A percentile compares a stretch with the other conserved stretches of the same genome.
Conservation (phyloP, 2,329 filamentous ascomycete species). For the Phialocephala subalpina region DNA sequence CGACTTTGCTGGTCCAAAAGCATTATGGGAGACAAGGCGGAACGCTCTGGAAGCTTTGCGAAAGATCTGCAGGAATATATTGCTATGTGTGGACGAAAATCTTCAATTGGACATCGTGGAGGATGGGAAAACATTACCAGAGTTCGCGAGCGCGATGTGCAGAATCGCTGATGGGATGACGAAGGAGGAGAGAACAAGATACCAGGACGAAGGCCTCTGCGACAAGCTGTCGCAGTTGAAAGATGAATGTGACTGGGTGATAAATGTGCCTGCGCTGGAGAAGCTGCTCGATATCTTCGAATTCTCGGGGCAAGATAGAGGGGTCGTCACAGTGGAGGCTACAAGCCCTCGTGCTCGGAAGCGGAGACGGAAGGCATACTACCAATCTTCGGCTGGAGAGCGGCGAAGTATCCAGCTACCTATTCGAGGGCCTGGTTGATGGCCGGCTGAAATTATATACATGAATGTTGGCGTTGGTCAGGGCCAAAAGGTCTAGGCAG, state of each 20-base stretch:
- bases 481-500: too few species aligned
- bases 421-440: neutral
- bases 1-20: slow-evolving; percentile 16
- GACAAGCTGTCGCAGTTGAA: slow-evolving; percentile 30
- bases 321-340: neutral
- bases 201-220: slow-evolving; percentile 29
- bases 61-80: slow-evolving; percentile 32
- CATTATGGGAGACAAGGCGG: slow-evolving; percentile 23
- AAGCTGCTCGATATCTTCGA: slow-evolving; percentile 15
- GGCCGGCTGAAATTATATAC: neutral
- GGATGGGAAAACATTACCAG: slow-evolving; percentile 9
- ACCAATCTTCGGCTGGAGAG: neutral
- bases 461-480: neutral
- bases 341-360: neutral
- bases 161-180: slow-evolving; percentile 7
- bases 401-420: neutral
- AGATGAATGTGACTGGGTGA: slow-evolving; percentile 25
- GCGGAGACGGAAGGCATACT: slow-evolving; percentile 2
- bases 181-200: slow-evolving; percentile 19
- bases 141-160: slow-evolving; percentile 26
- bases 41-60: slow-evolving; percentile 28
- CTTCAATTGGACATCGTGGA: slow-evolving; percentile 20
- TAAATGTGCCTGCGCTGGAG: slow-evolving; percentile 18
- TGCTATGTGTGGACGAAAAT: slow-evolving; percentile 21
- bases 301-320: neutral